Conservation (phyloP, 495 filamentous ascomycete species). For the Hypoxylon intermedium region DNA sequence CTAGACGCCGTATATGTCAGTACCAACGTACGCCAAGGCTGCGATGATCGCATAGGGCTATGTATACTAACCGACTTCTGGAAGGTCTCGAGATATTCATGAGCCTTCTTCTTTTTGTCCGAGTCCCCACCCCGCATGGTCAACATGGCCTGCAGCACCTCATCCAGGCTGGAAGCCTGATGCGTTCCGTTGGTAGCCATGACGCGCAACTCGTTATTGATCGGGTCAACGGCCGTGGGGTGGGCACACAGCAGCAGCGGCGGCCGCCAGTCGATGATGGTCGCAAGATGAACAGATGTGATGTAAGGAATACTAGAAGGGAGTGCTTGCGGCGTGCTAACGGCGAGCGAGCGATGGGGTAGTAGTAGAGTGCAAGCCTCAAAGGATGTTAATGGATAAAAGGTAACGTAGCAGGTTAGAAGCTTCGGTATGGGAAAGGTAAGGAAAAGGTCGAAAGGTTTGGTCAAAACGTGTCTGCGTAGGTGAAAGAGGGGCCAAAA, state of each 20-base stretch:
- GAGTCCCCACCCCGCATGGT: conserved; percentile 89
- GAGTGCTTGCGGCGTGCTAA: too few species aligned
- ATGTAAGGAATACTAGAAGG: conserved; percentile 5
- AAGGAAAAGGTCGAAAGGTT: conserved; percentile 6
- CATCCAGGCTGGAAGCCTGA: conserved; percentile 73
- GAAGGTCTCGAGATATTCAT: conserved; percentile 90
- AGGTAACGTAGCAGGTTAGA: neutral
- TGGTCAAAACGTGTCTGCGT: conserved; percentile 21
- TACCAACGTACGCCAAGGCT: conserved; percentile 7
- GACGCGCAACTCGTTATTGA: conserved; percentile 34
- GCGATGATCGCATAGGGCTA: neutral
- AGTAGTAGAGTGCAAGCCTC: conserved; percentile 1
- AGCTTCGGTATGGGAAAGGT: neutral
- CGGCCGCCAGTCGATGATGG: conserved; percentile 14
- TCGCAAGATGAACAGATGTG: conserved; percentile 25
- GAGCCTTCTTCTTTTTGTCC: conserved; percentile 84
- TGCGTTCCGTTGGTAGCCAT: conserved; percentile 75
- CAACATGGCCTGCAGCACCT: conserved; percentile 81
- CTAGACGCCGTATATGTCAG: conserved; percentile 24
- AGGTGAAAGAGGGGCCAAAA: conserved; percentile 38
- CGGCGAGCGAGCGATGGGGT: conserved; percentile 10
- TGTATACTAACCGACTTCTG: conserved; percentile 88
- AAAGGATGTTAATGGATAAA: too few species aligned
- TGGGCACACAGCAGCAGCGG: conserved; percentile 39
- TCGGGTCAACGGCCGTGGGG: conserved; percentile 40